Conservation (phyloP, 192 early-diverging fungal species). For the Coemansia biformis region DNA sequence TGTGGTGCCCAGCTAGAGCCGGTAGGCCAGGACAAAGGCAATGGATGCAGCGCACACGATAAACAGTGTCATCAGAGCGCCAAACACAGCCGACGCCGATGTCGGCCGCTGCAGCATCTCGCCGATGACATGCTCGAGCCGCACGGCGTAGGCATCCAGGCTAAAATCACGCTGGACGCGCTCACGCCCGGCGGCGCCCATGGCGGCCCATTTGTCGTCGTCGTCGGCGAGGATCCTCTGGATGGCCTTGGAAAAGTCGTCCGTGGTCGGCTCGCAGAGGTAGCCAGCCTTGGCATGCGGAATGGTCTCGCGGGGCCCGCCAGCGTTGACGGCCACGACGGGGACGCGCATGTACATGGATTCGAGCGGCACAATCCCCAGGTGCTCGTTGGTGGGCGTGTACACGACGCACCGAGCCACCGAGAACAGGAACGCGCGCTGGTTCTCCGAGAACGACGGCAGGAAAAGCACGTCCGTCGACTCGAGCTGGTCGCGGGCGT, state of each 20-base stretch:
- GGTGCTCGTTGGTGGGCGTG: slow-evolving; percentile 91
- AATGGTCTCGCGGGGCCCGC: slow-evolving; percentile 82
- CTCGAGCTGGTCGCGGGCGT: slow-evolving; percentile 14
- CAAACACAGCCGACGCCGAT: slow-evolving; percentile 22
- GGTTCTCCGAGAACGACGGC: slow-evolving; percentile 78
- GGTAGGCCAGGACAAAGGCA: slow-evolving; percentile 4
- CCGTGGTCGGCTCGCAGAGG: slow-evolving; percentile 56
- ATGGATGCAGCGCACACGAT: slow-evolving; percentile 20
- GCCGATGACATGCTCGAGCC: slow-evolving; percentile 61
- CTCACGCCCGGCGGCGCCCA: slow-evolving; percentile 64
- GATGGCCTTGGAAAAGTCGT: slow-evolving; percentile 64
- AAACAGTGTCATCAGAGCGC: slow-evolving; percentile 30
- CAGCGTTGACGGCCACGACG: slow-evolving; percentile 81
- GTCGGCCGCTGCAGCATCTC: slow-evolving; percentile 33
- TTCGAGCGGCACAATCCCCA: slow-evolving; percentile 96
- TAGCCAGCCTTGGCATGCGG: slow-evolving; percentile 69
- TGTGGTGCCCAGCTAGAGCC: background rate
- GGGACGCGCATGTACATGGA: slow-evolving; percentile 87
- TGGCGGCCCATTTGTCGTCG: slow-evolving; percentile 20
- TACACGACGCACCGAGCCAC: slow-evolving; percentile 67
- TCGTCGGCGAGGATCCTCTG: slow-evolving; percentile 45
- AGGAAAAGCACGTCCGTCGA: slow-evolving; percentile 74
- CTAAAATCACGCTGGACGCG: slow-evolving; percentile 62
- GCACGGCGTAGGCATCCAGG: slow-evolving; percentile 58
- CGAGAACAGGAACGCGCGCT: slow-evolving; percentile 68